phyloP scores from a whole-genome alignment of 306 rosid species.

The Coriaria nepalensis region DNA sequence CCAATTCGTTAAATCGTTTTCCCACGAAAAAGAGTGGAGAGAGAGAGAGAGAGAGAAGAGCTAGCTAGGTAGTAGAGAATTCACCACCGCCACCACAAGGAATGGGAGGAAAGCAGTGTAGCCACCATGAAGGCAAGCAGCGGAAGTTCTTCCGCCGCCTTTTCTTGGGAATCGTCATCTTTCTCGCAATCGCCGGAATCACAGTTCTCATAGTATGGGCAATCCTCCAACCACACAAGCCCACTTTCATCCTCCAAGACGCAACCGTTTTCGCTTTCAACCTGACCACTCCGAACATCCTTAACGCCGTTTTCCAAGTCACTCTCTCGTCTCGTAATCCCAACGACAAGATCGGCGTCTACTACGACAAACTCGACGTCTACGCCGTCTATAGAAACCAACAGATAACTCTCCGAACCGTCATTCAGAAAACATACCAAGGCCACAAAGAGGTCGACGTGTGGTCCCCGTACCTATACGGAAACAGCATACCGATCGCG shows the following conservation, averaged over 20 bases:
- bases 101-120: slow-evolving; percentile 51
- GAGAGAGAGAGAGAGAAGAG: too few species aligned
- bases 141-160: slow-evolving; percentile 2
- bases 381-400: slow-evolving; percentile 50
- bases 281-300: slow-evolving; percentile 40
- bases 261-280: slow-evolving; percentile 78
- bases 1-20: too few species aligned
- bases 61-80: too few species aligned
- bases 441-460: slow-evolving; percentile 60
- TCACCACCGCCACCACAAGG: background rate
- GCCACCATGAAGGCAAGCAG: slow-evolving; percentile 24
- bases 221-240: slow-evolving; percentile 53
- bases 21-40: too few species aligned
- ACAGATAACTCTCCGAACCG: slow-evolving; percentile 57
- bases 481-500: slow-evolving; percentile 53
- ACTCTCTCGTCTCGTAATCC: slow-evolving; percentile 72
- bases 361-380: slow-evolving; percentile 71
- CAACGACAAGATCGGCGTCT: slow-evolving; percentile 67
- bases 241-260: slow-evolving; percentile 68
- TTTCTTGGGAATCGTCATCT: slow-evolving; percentile 32
- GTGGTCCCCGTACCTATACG: slow-evolving; percentile 83
- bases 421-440: slow-evolving; percentile 61
- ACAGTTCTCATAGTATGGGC: slow-evolving; percentile 67
- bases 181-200: slow-evolving; percentile 38
- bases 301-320: slow-evolving; percentile 58